Conservation (phyloP, 2,329 filamentous ascomycete genomes). For the Didymellaceae sp. region DNA sequence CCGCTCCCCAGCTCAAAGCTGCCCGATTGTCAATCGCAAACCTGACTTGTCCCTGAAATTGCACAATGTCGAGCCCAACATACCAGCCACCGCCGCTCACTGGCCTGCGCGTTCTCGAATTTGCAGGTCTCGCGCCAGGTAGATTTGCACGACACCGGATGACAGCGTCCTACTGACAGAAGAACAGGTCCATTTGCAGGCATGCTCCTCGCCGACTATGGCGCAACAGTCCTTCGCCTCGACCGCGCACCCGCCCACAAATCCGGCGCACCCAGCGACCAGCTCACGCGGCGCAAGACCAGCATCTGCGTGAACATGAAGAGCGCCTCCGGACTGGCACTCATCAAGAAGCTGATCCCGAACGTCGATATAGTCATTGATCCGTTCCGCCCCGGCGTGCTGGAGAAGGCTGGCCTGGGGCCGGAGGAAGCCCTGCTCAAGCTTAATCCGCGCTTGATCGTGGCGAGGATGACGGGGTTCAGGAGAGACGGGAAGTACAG, state of each 20-base stretch:
- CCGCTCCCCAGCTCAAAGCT: too few relatives aligned
- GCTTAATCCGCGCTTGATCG: conserved; percentile 76
- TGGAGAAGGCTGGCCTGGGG: conserved; percentile 82
- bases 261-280: conserved; percentile 66
- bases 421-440: conserved; percentile 69
- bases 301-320: conserved; percentile 85
- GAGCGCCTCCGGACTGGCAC: conserved; percentile 63
- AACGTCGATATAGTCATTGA: conserved; percentile 84
- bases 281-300: conserved; percentile 79
- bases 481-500: conserved; percentile 84
- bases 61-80: conserved; percentile 29
- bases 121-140: conserved; percentile 68
- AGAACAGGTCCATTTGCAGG: conserved; percentile 80
- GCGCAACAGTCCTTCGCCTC: conserved; percentile 84
- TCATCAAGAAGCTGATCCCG: conserved; percentile 70
- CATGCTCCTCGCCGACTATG: conserved; percentile 81
- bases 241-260: conserved; percentile 67
- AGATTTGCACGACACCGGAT: conserved; percentile 9
- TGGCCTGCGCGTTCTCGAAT: conserved; percentile 68
- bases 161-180: neutral
- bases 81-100: conserved; percentile 58
- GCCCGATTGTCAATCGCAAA: too few relatives aligned
- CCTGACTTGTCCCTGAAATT: neutral
- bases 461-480: conserved; percentile 89
- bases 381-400: conserved; percentile 87